Evolutionary conservation across 331 rosid genomes (phyloP).

Genomic region (Cucumis variabilis): DNA sequence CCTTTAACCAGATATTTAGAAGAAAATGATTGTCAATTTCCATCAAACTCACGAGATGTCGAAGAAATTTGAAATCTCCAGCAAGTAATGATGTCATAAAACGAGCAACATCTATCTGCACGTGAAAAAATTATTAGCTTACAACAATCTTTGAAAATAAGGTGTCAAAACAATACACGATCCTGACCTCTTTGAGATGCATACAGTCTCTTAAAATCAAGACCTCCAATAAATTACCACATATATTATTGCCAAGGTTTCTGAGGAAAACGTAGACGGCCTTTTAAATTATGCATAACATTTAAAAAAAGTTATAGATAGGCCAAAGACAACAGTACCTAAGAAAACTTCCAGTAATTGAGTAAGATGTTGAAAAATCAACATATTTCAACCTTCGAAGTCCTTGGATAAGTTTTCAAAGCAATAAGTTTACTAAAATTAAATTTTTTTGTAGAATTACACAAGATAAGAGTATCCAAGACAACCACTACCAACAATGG

Average conservation of each 20-base stretch:
- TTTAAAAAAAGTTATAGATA: background rate
- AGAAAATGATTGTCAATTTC: conserved; percentile 35
- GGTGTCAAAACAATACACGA: conserved; percentile 17
- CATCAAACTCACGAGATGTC: conserved; percentile 76
- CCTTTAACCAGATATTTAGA: conserved; percentile 19
- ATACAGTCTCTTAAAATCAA: conserved; percentile 95
- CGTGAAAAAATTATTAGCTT: conserved; percentile 25
- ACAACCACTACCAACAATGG: background rate
- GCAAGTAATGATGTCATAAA: conserved; percentile 69
- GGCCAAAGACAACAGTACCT: conserved; percentile 55
- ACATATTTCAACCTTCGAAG: conserved; percentile 71
- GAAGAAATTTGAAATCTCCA: conserved; percentile 88
- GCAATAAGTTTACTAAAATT: background rate
- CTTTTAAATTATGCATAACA: conserved; percentile 23
- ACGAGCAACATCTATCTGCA: conserved; percentile 84
- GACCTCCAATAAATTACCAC: conserved; percentile 80
- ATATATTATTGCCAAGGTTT: conserved; percentile 77
- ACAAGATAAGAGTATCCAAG: background rate
- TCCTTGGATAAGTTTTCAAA: conserved; percentile 63
- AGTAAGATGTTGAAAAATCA: conserved; percentile 95
- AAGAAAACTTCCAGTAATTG: conserved; percentile 90
- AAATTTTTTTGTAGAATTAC: conserved; percentile 2
- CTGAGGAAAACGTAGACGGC: conserved; percentile 43
- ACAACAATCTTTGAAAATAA: conserved; percentile 8
- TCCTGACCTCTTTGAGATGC: conserved; percentile 94